Base-by-base conservation (phyloP, 2,329 filamentous ascomycete genomes). In the Calonectria multiphialidica region DNA sequence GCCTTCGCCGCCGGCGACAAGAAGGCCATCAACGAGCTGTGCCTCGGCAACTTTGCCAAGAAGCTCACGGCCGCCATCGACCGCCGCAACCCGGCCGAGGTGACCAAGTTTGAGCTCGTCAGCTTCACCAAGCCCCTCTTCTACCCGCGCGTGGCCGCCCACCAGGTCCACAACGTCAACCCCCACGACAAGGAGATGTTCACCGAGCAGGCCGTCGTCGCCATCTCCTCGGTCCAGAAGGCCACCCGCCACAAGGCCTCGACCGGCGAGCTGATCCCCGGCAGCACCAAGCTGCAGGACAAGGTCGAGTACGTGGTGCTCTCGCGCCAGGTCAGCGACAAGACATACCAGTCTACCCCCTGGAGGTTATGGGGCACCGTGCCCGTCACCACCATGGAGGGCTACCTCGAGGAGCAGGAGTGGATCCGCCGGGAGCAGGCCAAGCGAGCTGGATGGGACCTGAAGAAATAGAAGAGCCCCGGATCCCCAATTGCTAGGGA, bases 321-420 rank as follows among this genome's bases (percentile, higher is more conserved):
- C 55, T 90, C 91, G 78, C 79, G 87, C 33, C 69, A 82, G 35
- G 74, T 89, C 50, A 83, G 87, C 78, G 84, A 83, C 57, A 82
- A 79, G 66, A 89, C 88, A 23, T 89, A 85, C 75, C 80, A 85
- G 79, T 81, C 86, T 68, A 83, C 81, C 33, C 84, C 87, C 2
- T 95, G 93, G 93, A 87, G 86, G 80, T 82, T 94, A 63, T 93
- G 92, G 89, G 93, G 93, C 16, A 93, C 90, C 23, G 84, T 90
- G 35, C 81, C 87, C 49, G 87, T 90, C 76, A 90, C 88, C 15
- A 88, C 87, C 1, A 79, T 88, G 2, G 83, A 89, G 72, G 75
- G 70, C 6, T 87, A 82, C 50, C 37, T 77, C 28, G 77, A 83
- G 9, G 84, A 87, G 74, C 81, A 82, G 77, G 79, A 81, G 21